A percentile compares a stretch with the other conserved stretches of the same genome.
Conservation (phyloP, 176 grass and related monocot genomes). For the Oryza nivara region DNA sequence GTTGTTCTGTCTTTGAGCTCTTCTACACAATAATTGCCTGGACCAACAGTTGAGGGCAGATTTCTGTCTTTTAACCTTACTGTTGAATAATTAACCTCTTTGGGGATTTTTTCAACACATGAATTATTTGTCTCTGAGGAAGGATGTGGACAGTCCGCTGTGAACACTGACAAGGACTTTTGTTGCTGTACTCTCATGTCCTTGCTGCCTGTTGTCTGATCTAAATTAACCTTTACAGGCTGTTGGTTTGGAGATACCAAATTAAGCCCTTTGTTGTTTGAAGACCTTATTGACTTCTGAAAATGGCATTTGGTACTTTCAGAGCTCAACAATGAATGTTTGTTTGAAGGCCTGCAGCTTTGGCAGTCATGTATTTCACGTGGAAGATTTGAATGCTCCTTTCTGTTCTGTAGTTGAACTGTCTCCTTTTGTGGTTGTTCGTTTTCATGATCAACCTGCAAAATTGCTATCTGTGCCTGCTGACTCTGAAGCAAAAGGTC, state of each 20-base stretch:
- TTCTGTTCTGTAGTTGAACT: constrained; percentile 37
- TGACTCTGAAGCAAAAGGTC: constrained; percentile 30
- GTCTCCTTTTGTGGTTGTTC: neutral
- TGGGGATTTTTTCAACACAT: neutral
- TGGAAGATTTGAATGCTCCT: constrained; percentile 24
- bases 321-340: constrained; percentile 14
- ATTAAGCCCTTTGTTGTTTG: constrained; percentile 22
- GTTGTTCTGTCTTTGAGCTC: constrained; percentile 22
- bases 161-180: constrained; percentile 11
- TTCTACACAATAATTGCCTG: neutral
- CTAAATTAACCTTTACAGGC: neutral
- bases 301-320: constrained; percentile 6
- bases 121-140: constrained; percentile 8
- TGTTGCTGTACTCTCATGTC: constrained; percentile 29
- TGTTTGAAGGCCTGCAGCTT: constrained; percentile 24
- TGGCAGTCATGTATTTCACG: neutral
- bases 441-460: constrained; percentile 25
- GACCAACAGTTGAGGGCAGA: constrained; percentile 6
- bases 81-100: neutral
- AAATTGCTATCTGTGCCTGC: neutral
- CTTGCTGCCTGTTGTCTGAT: constrained; percentile 8
- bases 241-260: constrained; percentile 18
- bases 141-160: constrained; percentile 7
- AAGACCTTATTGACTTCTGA: neutral
- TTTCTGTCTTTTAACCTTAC: neutral